These are phyloP conservation scores for Mortierella sp. DNA, from an alignment of 371 early-diverging fungal species.

Conservation along the genomic window DNA sequence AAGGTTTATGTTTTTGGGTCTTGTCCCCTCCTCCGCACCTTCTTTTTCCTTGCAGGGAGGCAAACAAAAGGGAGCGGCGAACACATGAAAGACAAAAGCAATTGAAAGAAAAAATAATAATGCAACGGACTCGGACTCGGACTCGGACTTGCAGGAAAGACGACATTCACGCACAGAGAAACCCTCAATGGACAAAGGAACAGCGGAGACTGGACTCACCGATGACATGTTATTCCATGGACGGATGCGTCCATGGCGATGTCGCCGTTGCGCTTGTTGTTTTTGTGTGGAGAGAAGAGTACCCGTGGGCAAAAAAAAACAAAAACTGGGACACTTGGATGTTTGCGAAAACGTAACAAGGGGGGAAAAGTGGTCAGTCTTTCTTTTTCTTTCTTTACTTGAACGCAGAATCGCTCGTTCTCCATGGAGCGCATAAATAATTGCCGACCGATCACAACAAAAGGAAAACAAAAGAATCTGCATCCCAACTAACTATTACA, in stretches of 20 bases:
- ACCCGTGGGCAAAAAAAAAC: not conserved
- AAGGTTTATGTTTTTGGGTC: constrained; percentile 5
- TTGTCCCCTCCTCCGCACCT: not conserved
- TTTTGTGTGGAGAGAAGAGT: not conserved
- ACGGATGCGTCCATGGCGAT: not conserved
- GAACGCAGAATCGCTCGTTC: not conserved
- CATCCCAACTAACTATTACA: not conserved
- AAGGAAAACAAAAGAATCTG: not conserved
- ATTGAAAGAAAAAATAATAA: not conserved
- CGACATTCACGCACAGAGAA: no score
- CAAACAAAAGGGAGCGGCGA: not conserved
- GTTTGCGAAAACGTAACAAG: not conserved
- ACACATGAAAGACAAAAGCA: constrained; percentile 4
- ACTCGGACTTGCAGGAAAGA: not conserved
- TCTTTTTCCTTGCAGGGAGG: not conserved
- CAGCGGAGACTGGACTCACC: not conserved
- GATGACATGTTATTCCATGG: not conserved
- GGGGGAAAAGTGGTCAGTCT: not conserved
- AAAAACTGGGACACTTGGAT: not conserved
- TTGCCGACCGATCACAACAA: not conserved
- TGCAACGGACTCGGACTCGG: no score
- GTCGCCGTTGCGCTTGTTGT: not conserved
- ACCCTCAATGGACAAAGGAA: not conserved
- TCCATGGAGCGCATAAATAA: not conserved
- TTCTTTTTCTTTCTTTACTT: not conserved